These are phyloP conservation scores for Craterostigma plantagineum DNA, from an alignment of 257 asterid genomes.

Conservation along the genomic window DNA sequence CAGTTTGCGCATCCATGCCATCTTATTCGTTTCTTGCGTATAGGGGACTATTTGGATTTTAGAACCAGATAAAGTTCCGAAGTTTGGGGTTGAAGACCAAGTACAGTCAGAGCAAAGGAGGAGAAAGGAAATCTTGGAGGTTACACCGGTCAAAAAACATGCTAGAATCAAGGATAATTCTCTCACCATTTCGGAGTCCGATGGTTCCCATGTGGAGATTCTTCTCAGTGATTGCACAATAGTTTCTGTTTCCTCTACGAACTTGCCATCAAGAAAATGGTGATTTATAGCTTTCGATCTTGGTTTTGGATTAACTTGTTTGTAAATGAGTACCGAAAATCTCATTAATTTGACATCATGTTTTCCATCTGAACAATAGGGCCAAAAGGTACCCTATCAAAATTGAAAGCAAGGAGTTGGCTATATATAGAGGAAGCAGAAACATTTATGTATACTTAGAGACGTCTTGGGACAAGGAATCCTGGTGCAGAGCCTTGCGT, in stretches of 20 bases:
- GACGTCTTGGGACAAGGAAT: slow-evolving; percentile 93
- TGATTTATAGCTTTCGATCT: slow-evolving; percentile 12
- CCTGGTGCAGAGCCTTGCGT: slow-evolving; percentile 97
- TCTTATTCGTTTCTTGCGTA: slow-evolving; percentile 3
- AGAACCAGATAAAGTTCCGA: slow-evolving; percentile 55
- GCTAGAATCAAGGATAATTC: slow-evolving; percentile 38
- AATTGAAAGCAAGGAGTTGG: slow-evolving; percentile 54
- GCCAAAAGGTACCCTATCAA: slow-evolving; percentile 79
- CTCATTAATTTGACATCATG: slow-evolving; percentile 2
- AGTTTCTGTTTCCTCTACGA: slow-evolving; percentile 75
- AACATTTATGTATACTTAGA: slow-evolving; percentile 55
- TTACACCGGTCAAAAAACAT: slow-evolving; percentile 46
- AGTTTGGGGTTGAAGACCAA: slow-evolving; percentile 28
- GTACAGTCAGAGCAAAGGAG: slow-evolving; percentile 34
- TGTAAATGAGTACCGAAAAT: background rate
- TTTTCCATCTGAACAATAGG: slow-evolving; percentile 30
- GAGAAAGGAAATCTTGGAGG: slow-evolving; percentile 55
- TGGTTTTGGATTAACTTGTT: slow-evolving; percentile 2
- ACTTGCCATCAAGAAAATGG: slow-evolving; percentile 68
- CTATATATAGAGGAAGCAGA: slow-evolving; percentile 52
- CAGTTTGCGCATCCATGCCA: slow-evolving; percentile 3
- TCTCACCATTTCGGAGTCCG: slow-evolving; percentile 48
- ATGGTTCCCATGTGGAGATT: slow-evolving; percentile 48
- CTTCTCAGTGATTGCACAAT: slow-evolving; percentile 53
- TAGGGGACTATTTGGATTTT: slow-evolving; percentile 75